A percentile compares a stretch with the other conserved stretches of the same genome.
phyloP scores from a whole-genome alignment of 768 basidiomycete species.

The Leccinum fibrillosum region DNA sequence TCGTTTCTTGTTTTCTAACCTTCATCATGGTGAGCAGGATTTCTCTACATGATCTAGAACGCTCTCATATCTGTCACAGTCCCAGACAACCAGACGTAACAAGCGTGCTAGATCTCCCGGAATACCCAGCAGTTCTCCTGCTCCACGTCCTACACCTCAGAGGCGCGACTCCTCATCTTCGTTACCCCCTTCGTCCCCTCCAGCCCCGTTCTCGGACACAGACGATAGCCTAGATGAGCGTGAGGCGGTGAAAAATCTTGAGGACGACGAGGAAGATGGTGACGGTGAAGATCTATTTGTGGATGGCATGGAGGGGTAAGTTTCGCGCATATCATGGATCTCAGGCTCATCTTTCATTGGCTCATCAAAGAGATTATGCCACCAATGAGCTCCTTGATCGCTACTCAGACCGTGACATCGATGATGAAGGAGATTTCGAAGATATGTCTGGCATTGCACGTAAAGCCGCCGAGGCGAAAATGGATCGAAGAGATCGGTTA shows the following conservation, averaged over 20 bases:
- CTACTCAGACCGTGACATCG: slow-evolving; percentile 84
- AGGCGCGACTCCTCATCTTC: slow-evolving; percentile 68
- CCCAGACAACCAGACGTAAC: slow-evolving; percentile 47
- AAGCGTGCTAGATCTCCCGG: slow-evolving; percentile 65
- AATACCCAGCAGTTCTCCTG: slow-evolving; percentile 45
- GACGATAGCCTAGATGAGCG: slow-evolving; percentile 76
- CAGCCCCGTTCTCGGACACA: slow-evolving; percentile 80
- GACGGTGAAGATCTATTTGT: slow-evolving; percentile 93
- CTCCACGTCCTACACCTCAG: slow-evolving; percentile 39
- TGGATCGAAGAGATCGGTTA: slow-evolving; percentile 83
- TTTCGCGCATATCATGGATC: slow-evolving; percentile 6
- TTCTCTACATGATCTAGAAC: neutral
- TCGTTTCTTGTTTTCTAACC: slow-evolving; percentile 14
- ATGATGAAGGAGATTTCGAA: slow-evolving; percentile 74
- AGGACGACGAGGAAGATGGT: slow-evolving; percentile 74
- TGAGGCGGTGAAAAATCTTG: slow-evolving; percentile 60
- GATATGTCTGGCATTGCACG: slow-evolving; percentile 68
- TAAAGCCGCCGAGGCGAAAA: slow-evolving; percentile 79
- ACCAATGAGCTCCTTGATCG: slow-evolving; percentile 77
- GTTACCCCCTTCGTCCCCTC: slow-evolving; percentile 83
- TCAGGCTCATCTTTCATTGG: slow-evolving; percentile 9
- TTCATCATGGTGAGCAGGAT: slow-evolving; percentile 39
- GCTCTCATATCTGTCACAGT: slow-evolving; percentile 20
- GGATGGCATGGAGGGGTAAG: slow-evolving; percentile 71
- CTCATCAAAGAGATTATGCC: slow-evolving; percentile 70